phyloP scores from a whole-genome alignment of 2,329 filamentous ascomycete species.

The Clathrospora elynae region DNA sequence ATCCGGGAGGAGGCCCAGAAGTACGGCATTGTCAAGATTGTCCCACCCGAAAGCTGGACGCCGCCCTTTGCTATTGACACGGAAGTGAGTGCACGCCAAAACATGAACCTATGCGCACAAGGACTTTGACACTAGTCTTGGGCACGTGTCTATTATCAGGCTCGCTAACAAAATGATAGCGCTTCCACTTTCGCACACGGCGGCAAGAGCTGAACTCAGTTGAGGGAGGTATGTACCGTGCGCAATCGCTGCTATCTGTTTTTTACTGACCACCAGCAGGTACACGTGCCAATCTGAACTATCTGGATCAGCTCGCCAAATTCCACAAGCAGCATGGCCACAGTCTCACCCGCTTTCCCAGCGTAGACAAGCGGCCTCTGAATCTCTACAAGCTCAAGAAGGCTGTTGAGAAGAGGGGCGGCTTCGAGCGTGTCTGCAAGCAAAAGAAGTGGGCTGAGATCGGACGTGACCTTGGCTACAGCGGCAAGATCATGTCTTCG shows the following conservation, averaged over 20 bases:
- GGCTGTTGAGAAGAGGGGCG: constrained; percentile 89
- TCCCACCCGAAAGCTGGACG: constrained; percentile 92
- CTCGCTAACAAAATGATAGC: constrained; percentile 58
- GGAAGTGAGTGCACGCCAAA: constrained; percentile 67
- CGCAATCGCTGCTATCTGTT: background rate
- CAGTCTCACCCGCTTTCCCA: constrained; percentile 90
- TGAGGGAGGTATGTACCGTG: constrained; percentile 79
- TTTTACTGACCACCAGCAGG: constrained; percentile 57
- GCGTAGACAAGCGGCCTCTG: constrained; percentile 95
- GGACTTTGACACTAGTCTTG: background rate
- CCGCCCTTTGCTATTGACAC: constrained; percentile 96
- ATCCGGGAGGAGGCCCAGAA: constrained; percentile 84
- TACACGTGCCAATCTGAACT: constrained; percentile 92
- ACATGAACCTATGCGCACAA: background rate
- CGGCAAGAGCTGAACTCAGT: constrained; percentile 97
- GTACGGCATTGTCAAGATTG: constrained; percentile 93
- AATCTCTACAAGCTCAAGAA: constrained; percentile 97
- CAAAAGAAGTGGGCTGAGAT: constrained; percentile 99
- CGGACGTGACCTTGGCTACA: constrained; percentile 93
- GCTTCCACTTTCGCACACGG: constrained; percentile 94
- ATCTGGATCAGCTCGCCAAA: constrained; percentile 91
- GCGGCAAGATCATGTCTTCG: constrained; percentile 99
- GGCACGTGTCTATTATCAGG: constrained; percentile 31
- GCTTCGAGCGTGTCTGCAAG: constrained; percentile 96
- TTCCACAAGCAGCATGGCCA: constrained; percentile 97